A percentile compares a stretch with the other conserved stretches of the same genome.
These are phyloP conservation scores for Sisymbrium altissimum DNA, from an alignment of 345 rosid species.

Conservation along the genomic window DNA sequence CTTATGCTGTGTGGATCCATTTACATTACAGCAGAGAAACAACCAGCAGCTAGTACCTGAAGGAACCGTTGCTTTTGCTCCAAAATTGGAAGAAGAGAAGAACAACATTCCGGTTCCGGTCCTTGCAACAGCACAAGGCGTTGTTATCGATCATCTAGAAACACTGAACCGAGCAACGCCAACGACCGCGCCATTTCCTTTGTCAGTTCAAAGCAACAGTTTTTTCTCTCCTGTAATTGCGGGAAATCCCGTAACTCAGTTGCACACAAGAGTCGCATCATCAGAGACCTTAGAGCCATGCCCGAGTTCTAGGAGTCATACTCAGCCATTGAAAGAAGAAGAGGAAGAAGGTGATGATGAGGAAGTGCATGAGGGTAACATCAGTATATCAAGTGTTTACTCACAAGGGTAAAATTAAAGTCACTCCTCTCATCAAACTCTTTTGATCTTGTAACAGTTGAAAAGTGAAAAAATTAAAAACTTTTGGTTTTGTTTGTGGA, in stretches of 20 bases:
- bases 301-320: constrained; percentile 33
- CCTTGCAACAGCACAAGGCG: constrained; percentile 37
- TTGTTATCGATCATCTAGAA: constrained; percentile 42
- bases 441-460: not conserved
- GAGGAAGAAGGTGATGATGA: constrained; percentile 46
- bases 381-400: constrained; percentile 78
- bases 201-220: constrained; percentile 55
- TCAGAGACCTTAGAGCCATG: constrained; percentile 37
- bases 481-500: not conserved
- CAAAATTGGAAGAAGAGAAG: constrained; percentile 59
- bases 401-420: constrained; percentile 66
- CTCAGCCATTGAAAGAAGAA: constrained; percentile 38
- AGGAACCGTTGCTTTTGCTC: constrained; percentile 41
- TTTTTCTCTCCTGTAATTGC: constrained; percentile 40
- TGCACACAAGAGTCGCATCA: constrained; percentile 37
- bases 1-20: constrained; percentile 1
- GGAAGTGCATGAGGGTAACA: constrained; percentile 64
- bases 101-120: constrained; percentile 25
- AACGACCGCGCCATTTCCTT: constrained; percentile 41
- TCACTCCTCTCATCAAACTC: not conserved
- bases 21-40: constrained; percentile 41
- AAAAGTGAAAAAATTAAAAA: not conserved
- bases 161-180: constrained; percentile 36
- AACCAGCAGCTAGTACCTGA: constrained; percentile 45
- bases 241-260: constrained; percentile 38